Evolutionary conservation across 164 flowering plant genomes (phyloP).

Genomic region (Nelumbo lutea): DNA sequence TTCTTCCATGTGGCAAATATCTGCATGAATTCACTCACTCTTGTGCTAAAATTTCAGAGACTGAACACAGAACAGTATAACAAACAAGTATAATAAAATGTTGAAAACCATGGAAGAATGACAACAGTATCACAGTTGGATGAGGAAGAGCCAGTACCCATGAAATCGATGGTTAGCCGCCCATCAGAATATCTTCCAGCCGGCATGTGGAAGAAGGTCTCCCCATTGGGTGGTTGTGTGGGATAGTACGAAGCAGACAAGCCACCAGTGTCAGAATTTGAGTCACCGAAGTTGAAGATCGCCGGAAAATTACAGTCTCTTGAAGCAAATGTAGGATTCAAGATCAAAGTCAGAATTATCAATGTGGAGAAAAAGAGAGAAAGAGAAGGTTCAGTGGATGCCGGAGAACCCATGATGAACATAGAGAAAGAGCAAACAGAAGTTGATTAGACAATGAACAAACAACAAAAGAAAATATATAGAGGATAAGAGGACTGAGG

Average conservation of each 20-base stretch:
- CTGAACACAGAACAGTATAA: too few relatives aligned
- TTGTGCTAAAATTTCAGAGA: too few relatives aligned
- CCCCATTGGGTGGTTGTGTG: constrained; percentile 32
- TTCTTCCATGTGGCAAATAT: too few relatives aligned
- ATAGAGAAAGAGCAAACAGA: not conserved
- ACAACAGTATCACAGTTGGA: too few relatives aligned
- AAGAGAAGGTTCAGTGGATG: not conserved
- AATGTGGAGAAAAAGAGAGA: not conserved
- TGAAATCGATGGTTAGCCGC: constrained; percentile 44
- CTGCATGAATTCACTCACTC: too few relatives aligned
- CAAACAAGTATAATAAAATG: too few relatives aligned
- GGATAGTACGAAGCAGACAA: constrained; percentile 40
- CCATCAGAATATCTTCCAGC: constrained; percentile 50
- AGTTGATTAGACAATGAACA: too few relatives aligned
- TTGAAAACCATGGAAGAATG: too few relatives aligned
- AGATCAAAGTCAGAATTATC: not conserved
- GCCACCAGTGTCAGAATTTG: constrained; percentile 63
- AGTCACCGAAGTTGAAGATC: constrained; percentile 60
- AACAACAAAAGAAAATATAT: too few relatives aligned
- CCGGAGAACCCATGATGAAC: not conserved
- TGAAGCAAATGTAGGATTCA: not conserved
- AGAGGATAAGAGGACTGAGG: too few relatives aligned
- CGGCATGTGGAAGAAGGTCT: constrained; percentile 37
- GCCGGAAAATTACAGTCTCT: constrained; percentile 43
- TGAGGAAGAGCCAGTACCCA: constrained; percentile 21